Conservation (phyloP, 305 asterid genomes). For the Rubia tinctorum region DNA sequence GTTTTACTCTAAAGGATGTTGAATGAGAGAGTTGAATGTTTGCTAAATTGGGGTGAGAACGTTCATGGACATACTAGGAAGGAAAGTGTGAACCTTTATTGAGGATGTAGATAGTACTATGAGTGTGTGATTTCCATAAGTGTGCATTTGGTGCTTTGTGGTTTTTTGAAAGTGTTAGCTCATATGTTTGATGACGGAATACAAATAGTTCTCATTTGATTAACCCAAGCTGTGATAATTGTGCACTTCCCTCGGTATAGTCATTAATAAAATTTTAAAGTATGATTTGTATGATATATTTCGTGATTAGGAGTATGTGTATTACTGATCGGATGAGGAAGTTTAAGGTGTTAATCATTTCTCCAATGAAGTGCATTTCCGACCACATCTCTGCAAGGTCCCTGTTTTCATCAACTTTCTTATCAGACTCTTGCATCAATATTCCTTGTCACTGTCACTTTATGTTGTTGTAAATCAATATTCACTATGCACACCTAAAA, state of each 20-base stretch:
- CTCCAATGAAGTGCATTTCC: conserved; percentile 17
- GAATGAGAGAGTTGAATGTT: background rate
- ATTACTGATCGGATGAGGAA: background rate
- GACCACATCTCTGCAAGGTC: conserved; percentile 79
- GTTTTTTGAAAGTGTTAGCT: background rate
- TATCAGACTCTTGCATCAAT: conserved; percentile 50
- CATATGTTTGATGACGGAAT: background rate
- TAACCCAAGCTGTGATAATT: background rate
- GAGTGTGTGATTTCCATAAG: background rate
- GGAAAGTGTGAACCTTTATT: background rate
- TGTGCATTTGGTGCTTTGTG: background rate
- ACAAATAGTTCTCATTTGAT: background rate
- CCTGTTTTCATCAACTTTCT: conserved; percentile 62
- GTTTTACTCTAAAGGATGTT: too few relatives aligned
- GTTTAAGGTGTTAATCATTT: background rate
- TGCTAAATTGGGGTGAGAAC: background rate
- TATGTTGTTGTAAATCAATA: conserved; percentile 61
- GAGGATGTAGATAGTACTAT: background rate
- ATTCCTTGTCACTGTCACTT: conserved; percentile 74
- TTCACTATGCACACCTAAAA: conserved; percentile 57
- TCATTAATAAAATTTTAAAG: too few relatives aligned
- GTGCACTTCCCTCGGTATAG: background rate
- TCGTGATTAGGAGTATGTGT: background rate
- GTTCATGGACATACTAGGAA: background rate
- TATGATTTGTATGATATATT: background rate